Evolutionary conservation across 139 green algal species (phyloP), one percentile per base, ranked within the genome.

Genomic region (Haematococcus sp.): DNA sequence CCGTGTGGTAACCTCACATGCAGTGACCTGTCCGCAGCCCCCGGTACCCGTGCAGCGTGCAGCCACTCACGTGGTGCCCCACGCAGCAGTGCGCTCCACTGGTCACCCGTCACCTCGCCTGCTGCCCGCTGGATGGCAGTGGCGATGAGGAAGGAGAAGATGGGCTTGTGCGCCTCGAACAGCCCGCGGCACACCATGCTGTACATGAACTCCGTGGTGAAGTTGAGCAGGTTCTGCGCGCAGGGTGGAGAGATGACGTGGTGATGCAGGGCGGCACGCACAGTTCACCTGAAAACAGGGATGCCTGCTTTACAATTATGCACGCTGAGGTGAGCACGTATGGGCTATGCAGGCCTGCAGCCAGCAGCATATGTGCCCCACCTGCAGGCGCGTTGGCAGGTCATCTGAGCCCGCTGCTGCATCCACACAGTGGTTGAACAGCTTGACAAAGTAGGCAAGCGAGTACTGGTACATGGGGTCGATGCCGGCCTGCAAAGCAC

Each of bases 371-470:
- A 11, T 11, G 11, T 49, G 40, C 7, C 40, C 7, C 40, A 49
- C 40, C 40, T 49, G 51, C 32, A 94, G 77, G 27, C 89, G 83
- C 1, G 64, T 70, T 3, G 46, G 23, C 56, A 92, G 75, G 31
- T 90, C 82, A 1, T 86, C 76, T 16, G 68, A 70, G 20, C 49
- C 63, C 2, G 76, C 75, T n/a, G 76, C 77, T 16, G 76, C 63
- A 16, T 90, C 85, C 22, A 97, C 88, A 76, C 86, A 93, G 35
- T 88, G 66, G 59, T 86, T 88, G 78, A 93, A 97, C 54, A 95
- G 75, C 35, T 77, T 71, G 15, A 54, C 86, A 78, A 95, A 96
- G 68, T 82, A 91, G 2, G 77, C 58, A 22, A 97, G 82, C 33
- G 76, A 69, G 52, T 80, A 80, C 75, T 89, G 83, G 75, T 97